A percentile compares a stretch with the other conserved stretches of the same genome.
Evolutionary conservation across 441 rosid genomes (phyloP).

Genomic region (Lepidium campestre): DNA sequence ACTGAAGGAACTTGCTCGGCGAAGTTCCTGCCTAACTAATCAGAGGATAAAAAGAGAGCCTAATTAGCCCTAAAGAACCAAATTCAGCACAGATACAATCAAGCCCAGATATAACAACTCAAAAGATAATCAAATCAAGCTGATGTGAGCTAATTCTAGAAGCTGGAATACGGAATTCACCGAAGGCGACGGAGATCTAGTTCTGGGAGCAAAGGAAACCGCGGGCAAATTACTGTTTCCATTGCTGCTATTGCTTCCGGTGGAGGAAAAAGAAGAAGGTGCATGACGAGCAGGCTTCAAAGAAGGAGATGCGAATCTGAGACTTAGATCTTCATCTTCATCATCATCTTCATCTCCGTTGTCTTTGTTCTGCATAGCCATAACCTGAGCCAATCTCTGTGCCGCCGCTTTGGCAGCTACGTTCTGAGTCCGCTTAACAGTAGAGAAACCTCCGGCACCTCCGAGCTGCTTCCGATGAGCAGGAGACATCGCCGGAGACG

Average conservation of each 20-base stretch:
- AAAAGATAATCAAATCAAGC: constrained; percentile 9
- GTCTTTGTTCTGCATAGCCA: constrained; percentile 75
- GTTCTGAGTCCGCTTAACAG: constrained; percentile 77
- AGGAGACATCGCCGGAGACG: constrained; percentile 75
- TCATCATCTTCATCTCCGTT: constrained; percentile 49
- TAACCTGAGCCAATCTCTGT: constrained; percentile 81
- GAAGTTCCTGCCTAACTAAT: constrained; percentile 83
- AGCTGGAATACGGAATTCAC: constrained; percentile 35
- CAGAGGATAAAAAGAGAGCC: constrained; percentile 22
- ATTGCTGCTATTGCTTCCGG: constrained; percentile 35
- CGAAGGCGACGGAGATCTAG: constrained; percentile 95
- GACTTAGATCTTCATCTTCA: constrained; percentile 56
- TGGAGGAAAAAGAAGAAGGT: constrained; percentile 26
- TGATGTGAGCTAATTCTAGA: constrained; percentile 6
- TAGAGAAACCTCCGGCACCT: constrained; percentile 39
- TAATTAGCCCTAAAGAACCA: neutral
- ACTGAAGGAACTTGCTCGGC: constrained; percentile 50
- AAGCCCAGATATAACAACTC: neutral
- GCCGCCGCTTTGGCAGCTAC: constrained; percentile 96
- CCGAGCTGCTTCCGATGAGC: constrained; percentile 63
- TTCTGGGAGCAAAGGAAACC: constrained; percentile 45
- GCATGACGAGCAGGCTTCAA: constrained; percentile 25
- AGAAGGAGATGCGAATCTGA: constrained; percentile 53
- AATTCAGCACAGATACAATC: neutral
- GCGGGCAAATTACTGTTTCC: constrained; percentile 35